phyloP scores from a whole-genome alignment of 805 yeast species.

The Zygosaccharomyces bailii region DNA sequence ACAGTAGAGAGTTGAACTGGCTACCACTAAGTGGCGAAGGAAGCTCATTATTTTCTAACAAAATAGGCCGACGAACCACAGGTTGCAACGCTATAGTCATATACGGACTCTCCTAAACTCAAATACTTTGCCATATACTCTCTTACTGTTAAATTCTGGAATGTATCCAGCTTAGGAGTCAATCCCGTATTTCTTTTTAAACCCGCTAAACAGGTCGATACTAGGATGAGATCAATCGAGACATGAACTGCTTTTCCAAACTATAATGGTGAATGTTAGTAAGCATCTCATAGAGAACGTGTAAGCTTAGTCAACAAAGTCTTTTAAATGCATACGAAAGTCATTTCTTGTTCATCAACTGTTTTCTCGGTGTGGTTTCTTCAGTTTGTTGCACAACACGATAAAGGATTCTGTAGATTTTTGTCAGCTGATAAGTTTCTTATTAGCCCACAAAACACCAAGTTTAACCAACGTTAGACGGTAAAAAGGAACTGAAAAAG shows the following conservation, averaged over 20 bases:
- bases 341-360: constrained; percentile 1
- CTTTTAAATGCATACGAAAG: neutral
- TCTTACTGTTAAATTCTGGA: constrained; percentile 46
- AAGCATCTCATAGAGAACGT: neutral
- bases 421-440: constrained; percentile 5
- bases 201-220: constrained; percentile 69
- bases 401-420: neutral
- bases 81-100: constrained; percentile 66
- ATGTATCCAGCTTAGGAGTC: constrained; percentile 49
- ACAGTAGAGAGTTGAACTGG: no score
- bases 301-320: neutral
- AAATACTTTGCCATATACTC: constrained; percentile 63
- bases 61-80: constrained; percentile 74
- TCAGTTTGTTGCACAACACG: neutral
- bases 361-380: neutral
- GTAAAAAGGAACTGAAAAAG: neutral
- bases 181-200: constrained; percentile 70
- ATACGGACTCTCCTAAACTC: constrained; percentile 78
- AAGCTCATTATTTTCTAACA: constrained; percentile 53
- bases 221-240: constrained; percentile 55
- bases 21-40: no score
- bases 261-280: constrained; percentile 23
- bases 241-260: constrained; percentile 55
- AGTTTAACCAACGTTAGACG: neutral
- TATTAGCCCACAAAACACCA: neutral